Evolutionary conservation across 2,329 filamentous ascomycete species (phyloP), one percentile per base, ranked within the genome.

Genomic region (Dichotomopilus funicola): DNA sequence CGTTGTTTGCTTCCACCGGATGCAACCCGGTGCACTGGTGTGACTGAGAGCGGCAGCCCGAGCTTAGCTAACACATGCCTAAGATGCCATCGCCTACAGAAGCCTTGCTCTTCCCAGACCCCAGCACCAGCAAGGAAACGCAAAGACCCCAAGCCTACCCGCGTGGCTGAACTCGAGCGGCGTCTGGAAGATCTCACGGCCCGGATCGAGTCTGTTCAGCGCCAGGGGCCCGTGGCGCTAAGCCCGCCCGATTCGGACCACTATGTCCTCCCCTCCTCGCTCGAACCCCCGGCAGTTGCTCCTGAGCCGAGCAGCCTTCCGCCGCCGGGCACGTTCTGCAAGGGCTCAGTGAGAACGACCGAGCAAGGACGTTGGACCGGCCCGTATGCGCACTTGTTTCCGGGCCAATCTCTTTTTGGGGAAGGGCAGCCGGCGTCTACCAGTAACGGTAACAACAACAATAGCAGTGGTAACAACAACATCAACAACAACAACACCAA

Each of bases 111-210:
- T 42, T 72, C 71, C 5, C 75, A 78, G 58, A 74, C 67, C 42
- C 75, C 77, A 47, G 76, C 76, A 11, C 75, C 76, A 50, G 73
- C 76, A 2, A 72, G 76, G 45, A 69, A 71, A 50, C 75, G 76
- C 62, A 78, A 74, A 64, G 68, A 71, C 19, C 71, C 72, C 43
- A 77, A 75, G 65, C 69, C 75, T 12, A 78, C 75, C 13, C 69
- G 76, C 47, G 76, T 79, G 42, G 72, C 76, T 13, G 76, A 78
- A 65, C 70, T 79, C 9, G 77, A 79, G 65, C 75, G 74, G 64
- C 70, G 76, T 1, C 70, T 79, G 1, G 71, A 78, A 56, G 74
- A 78, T 63, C 67, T 79, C 54, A 76, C 75, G 2, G 73, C 73
- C 1, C 73, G 75, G 49, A 70, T 78, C 43, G 70, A 72, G 57